phyloP scores from a whole-genome alignment of 2,329 filamentous ascomycete species.

The Cladosporium sphaerospermum region DNA sequence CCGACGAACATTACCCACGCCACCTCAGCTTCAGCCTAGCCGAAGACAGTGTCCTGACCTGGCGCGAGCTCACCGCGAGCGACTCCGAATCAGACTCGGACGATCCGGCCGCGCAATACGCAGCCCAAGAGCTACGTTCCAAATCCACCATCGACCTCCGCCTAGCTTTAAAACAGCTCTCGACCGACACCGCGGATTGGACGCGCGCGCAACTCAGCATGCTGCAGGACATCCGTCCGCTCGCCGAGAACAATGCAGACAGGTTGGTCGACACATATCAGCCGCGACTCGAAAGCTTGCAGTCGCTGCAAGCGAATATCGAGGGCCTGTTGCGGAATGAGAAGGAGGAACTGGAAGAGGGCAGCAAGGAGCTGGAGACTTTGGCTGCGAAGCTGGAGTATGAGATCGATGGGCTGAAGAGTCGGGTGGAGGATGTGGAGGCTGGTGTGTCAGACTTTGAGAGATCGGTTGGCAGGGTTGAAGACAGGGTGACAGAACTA shows the following conservation, averaged over 20 bases:
- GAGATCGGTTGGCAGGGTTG: constrained; percentile 55
- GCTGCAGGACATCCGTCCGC: constrained; percentile 50
- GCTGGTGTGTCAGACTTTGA: constrained; percentile 75
- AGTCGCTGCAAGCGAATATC: constrained; percentile 59
- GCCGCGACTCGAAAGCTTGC: constrained; percentile 63
- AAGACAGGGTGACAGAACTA: constrained; percentile 42
- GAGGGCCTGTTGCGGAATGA: constrained; percentile 66
- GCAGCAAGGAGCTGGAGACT: constrained; percentile 71
- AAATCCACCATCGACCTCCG: constrained; percentile 55
- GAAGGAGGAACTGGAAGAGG: constrained; percentile 61
- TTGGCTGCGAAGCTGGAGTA: constrained; percentile 84
- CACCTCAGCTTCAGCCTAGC: constrained; percentile 70
- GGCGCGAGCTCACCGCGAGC: constrained; percentile 37
- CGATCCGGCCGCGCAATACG: constrained; percentile 20
- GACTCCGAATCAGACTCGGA: constrained; percentile 16
- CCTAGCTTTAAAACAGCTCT: constrained; percentile 40
- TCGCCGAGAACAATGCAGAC: constrained; percentile 57
- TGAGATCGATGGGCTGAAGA: constrained; percentile 73
- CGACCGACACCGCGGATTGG: constrained; percentile 47
- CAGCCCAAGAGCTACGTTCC: constrained; percentile 31
- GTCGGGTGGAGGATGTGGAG: constrained; percentile 81
- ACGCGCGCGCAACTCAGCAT: constrained; percentile 51
- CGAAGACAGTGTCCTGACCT: constrained; percentile 65
- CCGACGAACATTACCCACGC: constrained; percentile 60
- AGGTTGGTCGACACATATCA: constrained; percentile 63